Evolutionary conservation across 2,329 filamentous ascomycete species (phyloP), one percentile per base, ranked within the genome.

Genomic region (Penicillium hesseltinei): DNA sequence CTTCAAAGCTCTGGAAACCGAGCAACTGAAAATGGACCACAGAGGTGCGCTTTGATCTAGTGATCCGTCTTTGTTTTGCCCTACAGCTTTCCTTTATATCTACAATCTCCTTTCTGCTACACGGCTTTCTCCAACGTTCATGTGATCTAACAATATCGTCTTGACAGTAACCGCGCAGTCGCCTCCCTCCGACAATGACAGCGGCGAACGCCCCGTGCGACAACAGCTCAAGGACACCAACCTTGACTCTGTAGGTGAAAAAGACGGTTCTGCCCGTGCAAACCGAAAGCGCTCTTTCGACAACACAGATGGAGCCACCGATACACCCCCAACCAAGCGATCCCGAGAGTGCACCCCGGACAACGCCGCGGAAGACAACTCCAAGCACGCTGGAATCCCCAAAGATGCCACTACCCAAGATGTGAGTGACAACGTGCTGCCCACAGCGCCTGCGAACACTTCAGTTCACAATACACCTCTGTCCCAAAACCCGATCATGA

Each of bases 151-250:
- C 50, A 25, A 51, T 44, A 42, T 54, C 50, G 27, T 25, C 49
- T 47, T 43, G 54, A 25, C 49, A 67, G 63, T 62, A 54, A 62
- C 60, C 51, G 60, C 60, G 57, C 62, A 69, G 53, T 69, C 69
- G 44, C 69, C 70, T 53, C 61, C 60, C 44, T 74, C 70, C 35
- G 74, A 75, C 61, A 73, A 75, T 59, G 75, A 76, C 38, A 66
- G 70, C 48, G 79, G 81, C 59, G 84, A 86, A 69, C 80, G 79
- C 58, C 83, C 83, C 9, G 82, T 86, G 38, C 77, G 84, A 57
- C 81, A 86, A 69, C 83, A 85, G 71, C 74, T 88, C 53, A 82
- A 84, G 71, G 81, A 86, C 65, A 85, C 84, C 4, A 79, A 81
- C n/a, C 84, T 87, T 55, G 80, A 80, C 39, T 51, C 57, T n/a